A percentile compares a stretch with the other conserved stretches of the same genome.
Conservation (phyloP, 2,329 filamentous ascomycete genomes). For the Macrophomina phaseolina region DNA sequence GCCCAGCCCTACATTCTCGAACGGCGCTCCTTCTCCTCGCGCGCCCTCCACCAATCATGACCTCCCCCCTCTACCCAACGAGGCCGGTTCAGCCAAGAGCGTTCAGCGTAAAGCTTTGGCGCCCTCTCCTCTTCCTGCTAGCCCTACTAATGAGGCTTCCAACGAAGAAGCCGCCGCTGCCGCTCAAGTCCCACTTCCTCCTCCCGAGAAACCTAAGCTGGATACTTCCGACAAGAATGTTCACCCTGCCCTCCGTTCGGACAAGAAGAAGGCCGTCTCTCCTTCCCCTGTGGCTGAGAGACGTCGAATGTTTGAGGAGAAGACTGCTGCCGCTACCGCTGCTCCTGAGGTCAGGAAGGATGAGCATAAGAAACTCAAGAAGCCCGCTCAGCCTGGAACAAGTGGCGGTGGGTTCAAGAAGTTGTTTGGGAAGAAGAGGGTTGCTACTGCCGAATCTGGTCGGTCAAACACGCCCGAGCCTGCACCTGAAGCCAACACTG, state of each 20-base stretch:
- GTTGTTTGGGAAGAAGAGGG: constrained; percentile 48
- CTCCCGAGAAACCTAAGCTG: constrained; percentile 37
- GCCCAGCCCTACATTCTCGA: constrained; percentile 21
- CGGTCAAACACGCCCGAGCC: constrained; percentile 23
- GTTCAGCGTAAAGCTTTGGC: constrained; percentile 36
- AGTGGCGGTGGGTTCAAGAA: constrained; percentile 47
- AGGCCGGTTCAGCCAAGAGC: constrained; percentile 30
- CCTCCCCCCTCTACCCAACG: constrained; percentile 49
- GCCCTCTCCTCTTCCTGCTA: constrained; percentile 30
- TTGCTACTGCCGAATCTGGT: neutral
- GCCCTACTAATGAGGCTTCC: constrained; percentile 2
- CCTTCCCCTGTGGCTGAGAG: constrained; percentile 19
- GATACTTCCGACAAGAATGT: constrained; percentile 35
- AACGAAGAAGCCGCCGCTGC: constrained; percentile 29
- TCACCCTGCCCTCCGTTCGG: constrained; percentile 50
- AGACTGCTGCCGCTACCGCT: constrained; percentile 9
- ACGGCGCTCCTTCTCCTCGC: constrained; percentile 8
- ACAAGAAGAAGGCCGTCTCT: constrained; percentile 30
- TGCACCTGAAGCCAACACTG: constrained; percentile 30
- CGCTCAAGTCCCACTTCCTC: constrained; percentile 42
- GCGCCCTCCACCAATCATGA: constrained; percentile 40
- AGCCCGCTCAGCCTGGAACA: constrained; percentile 33
- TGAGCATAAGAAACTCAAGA: constrained; percentile 45
- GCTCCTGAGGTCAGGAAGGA: constrained; percentile 37
- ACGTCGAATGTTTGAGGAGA: constrained; percentile 25